Evolutionary conservation across 305 asterid genomes (phyloP).

Genomic region (Petunia hybrid): DNA sequence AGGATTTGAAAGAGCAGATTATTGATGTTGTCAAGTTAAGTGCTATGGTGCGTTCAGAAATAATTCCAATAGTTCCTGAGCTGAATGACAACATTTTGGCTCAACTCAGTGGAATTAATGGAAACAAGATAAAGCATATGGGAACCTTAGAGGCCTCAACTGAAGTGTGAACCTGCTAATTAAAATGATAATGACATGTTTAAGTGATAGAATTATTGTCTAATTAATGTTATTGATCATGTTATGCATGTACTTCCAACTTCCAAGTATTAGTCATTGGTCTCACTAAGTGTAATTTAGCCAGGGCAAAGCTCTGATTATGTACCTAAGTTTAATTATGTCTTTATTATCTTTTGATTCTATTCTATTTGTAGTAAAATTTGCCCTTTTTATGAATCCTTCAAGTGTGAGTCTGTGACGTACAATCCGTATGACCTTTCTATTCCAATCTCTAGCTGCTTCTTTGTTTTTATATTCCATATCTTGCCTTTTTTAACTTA

Average conservation of each 20-base stretch:
- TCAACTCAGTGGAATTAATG: conserved; percentile 24
- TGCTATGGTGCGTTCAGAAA: conserved; percentile 46
- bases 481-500: neutral
- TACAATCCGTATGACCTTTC: neutral
- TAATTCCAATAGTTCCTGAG: conserved; percentile 38
- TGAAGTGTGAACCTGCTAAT: neutral
- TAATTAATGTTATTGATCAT: neutral
- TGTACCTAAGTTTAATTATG: conserved; percentile 26
- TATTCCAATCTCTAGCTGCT: neutral
- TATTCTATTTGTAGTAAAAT: conserved; percentile 26
- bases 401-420: conserved; percentile 28
- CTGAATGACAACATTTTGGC: neutral
- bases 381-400: conserved; percentile 16
- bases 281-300: neutral
- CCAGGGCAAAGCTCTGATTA: neutral
- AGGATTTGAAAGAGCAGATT: conserved; percentile 36
- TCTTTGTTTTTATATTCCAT: neutral
- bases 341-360: conserved; percentile 1
- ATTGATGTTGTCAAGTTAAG: conserved; percentile 57
- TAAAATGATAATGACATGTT: neutral
- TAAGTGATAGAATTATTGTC: neutral
- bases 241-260: neutral
- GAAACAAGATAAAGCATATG: conserved; percentile 32
- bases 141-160: neutral
- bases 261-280: conserved; percentile 1